A percentile compares a stretch with the other conserved stretches of the same genome.
Evolutionary conservation across 1,284 basidiomycete genomes (phyloP).

Genomic region (Cutaneotrichosporon sp.): DNA sequence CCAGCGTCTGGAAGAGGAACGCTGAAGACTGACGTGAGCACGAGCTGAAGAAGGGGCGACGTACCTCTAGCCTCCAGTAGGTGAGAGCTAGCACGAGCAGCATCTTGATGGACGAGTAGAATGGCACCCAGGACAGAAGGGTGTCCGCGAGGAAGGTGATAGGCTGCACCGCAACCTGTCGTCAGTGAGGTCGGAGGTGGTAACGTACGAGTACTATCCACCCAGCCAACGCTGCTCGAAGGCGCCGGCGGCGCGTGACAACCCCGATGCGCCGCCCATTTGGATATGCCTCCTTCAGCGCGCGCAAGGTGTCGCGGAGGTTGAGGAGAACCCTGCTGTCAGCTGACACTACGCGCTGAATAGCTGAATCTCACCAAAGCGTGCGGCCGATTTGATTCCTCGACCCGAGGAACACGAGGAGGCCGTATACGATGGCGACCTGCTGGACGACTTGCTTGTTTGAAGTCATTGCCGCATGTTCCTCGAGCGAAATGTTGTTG

Average conservation of each 20-base stretch:
- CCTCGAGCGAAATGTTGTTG: slow-evolving; percentile 1
- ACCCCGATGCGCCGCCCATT: slow-evolving; percentile 41
- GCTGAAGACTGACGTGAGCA: slow-evolving; percentile 28
- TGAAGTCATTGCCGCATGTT: not conserved
- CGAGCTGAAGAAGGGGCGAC: not conserved
- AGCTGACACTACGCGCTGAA: not conserved
- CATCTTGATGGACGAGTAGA: slow-evolving; percentile 36
- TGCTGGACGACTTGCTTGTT: not conserved
- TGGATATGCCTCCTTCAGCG: slow-evolving; percentile 28
- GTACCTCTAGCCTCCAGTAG: slow-evolving; percentile 32
- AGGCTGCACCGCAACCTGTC: slow-evolving; percentile 26
- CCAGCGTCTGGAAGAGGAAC: slow-evolving; percentile 26
- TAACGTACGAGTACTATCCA: slow-evolving; percentile 42
- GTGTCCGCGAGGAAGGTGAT: slow-evolving; percentile 19
- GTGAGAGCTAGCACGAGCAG: slow-evolving; percentile 27
- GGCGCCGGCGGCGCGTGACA: slow-evolving; percentile 31
- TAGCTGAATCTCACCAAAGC: slow-evolving; percentile 6
- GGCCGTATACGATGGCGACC: not conserved
- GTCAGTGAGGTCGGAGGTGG: not conserved
- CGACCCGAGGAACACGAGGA: not conserved
- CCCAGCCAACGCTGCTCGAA: slow-evolving; percentile 33
- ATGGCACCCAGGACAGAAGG: slow-evolving; percentile 40
- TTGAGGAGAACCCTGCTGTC: slow-evolving; percentile 33
- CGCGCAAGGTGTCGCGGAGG: slow-evolving; percentile 39
- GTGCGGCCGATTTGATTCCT: not conserved